phyloP scores from a whole-genome alignment of 2,329 filamentous ascomycete species.

The Clarireedia homoeocarpa region DNA sequence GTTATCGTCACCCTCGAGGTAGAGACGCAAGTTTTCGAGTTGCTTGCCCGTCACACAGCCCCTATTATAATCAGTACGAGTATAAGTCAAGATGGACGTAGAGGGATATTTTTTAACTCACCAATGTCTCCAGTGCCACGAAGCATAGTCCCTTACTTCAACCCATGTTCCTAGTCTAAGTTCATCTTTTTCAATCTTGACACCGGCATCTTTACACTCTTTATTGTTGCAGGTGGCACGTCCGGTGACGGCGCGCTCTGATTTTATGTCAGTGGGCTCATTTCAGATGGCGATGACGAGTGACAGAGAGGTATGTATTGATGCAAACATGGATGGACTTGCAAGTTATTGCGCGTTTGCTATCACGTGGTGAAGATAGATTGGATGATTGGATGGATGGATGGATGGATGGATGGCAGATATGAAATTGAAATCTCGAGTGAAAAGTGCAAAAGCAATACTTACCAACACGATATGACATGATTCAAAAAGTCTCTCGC shows the following conservation, averaged over 20 bases:
- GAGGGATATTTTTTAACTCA: constrained; percentile 35
- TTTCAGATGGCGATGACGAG: too few relatives aligned
- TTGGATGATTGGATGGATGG: background rate
- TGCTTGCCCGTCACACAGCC: constrained; percentile 79
- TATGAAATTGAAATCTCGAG: constrained; percentile 2
- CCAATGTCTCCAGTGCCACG: constrained; percentile 83
- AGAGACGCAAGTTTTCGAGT: constrained; percentile 56
- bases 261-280: background rate
- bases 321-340: too few relatives aligned
- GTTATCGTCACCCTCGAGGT: constrained; percentile 38
- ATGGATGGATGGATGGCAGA: background rate
- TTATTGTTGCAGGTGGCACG: constrained; percentile 65
- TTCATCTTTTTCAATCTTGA: constrained; percentile 73
- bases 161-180: constrained; percentile 72
- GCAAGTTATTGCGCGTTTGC: background rate
- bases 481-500: constrained; percentile 1
- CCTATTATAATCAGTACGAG: constrained; percentile 41
- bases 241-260: constrained; percentile 63
- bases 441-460: background rate
- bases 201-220: constrained; percentile 59
- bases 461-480: constrained; percentile 31
- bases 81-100: background rate
- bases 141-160: constrained; percentile 48
- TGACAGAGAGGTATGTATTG: constrained; percentile 1
- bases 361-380: constrained; percentile 24